Evolutionary conservation across 441 rosid genomes (phyloP).

Genomic region (Erysimum cheiri): DNA sequence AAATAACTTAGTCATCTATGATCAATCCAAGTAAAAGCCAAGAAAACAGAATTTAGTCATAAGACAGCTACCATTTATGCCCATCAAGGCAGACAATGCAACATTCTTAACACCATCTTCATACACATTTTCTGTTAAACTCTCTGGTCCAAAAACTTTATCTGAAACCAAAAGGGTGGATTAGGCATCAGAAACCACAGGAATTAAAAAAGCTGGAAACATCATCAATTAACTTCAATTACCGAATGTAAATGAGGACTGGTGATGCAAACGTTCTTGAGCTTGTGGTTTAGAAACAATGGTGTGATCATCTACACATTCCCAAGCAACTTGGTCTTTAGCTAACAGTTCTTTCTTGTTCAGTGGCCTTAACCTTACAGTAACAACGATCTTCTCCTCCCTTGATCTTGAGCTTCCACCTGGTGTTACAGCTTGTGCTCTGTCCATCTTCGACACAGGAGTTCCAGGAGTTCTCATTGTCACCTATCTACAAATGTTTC

Average conservation of each 20-base stretch:
- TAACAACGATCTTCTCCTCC: slow-evolving; percentile 96
- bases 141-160: slow-evolving; percentile 86
- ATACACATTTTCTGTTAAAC: slow-evolving; percentile 79
- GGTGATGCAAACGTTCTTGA: slow-evolving; percentile 83
- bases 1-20: slow-evolving; percentile 8
- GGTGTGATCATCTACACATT: slow-evolving; percentile 82
- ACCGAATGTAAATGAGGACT: slow-evolving; percentile 88
- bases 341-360: slow-evolving; percentile 86
- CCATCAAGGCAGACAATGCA: slow-evolving; percentile 94
- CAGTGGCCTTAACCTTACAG: slow-evolving; percentile 89
- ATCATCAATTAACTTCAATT: slow-evolving; percentile 23
- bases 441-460: slow-evolving; percentile 75
- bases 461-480: slow-evolving; percentile 84
- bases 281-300: slow-evolving; percentile 72
- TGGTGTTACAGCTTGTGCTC: slow-evolving; percentile 61
- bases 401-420: slow-evolving; percentile 80
- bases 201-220: not conserved
- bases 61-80: slow-evolving; percentile 77
- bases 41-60: not conserved
- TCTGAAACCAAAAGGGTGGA: slow-evolving; percentile 53
- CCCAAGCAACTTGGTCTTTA: slow-evolving; percentile 95
- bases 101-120: slow-evolving; percentile 98
- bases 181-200: not conserved
- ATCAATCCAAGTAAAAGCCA: slow-evolving; percentile 16
- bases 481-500: slow-evolving; percentile 38